Base-by-base conservation (phyloP, 1,284 basidiomycete species). In the Mycosarcoma maydis region DNA sequence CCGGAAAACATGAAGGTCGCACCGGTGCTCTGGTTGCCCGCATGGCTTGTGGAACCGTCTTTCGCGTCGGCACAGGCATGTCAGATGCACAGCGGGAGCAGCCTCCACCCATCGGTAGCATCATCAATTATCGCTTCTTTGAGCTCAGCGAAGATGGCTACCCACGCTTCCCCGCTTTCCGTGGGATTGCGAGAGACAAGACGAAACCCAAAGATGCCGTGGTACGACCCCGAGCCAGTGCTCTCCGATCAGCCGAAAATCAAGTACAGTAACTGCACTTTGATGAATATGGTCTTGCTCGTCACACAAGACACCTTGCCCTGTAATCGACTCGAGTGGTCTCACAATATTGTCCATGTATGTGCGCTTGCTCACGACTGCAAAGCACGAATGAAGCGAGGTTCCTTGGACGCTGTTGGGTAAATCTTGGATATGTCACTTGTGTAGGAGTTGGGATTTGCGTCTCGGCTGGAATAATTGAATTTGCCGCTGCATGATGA, bases 101-200 rank as follows among this genome's bases (percentile, higher is more conserved):
- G 19, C 76, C 78, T 6, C 77, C 76, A 0, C 85, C 86, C 69
- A 79, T 89, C 39, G 88, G 88, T 3, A 80, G 85, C 2, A 87
- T 89, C 67, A 85, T 89, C 54, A 85, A 84, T 40, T 75, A 89
- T 79, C 84, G 87, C 27, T 89, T 89, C 80, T 87, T 88, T 68
- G 88, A 89, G 74, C 81, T 89, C 37, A 88, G 87, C 2, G 85
- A 84, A 58, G 86, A 87, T 11, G 49, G 50, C 33, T 41, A 72
- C n/a, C 68, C 57, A 41, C 87, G 88, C 47, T 89, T 89, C 81
- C 88, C 88, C 0, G 85, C 86, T 1, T 89, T 84, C 64, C 77
- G 88, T 29, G 88, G 87, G 0, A 84, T 87, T 62, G 86, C 66
- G 5, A 27, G 48, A 11, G 75, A 76, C 50, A 76, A 76, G 55